Base-by-base conservation (phyloP, 2,329 filamentous ascomycete species). In the Trichoderma sp. region DNA sequence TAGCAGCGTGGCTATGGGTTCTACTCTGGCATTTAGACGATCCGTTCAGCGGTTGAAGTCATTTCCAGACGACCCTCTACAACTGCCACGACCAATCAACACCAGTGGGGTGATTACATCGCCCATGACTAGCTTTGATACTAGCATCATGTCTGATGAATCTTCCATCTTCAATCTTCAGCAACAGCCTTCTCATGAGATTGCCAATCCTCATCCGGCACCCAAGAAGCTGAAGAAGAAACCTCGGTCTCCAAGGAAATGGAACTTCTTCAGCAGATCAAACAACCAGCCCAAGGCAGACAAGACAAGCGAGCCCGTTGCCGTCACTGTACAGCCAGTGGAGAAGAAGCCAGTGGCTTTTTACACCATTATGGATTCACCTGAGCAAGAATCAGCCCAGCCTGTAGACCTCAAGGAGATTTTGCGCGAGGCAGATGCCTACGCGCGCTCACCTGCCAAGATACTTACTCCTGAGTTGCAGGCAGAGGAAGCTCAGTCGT, bases 181-280 rank as follows among this genome's bases (percentile, higher is more conserved):
- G 12, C 74, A 78, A 6, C 82, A 83, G 47, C 74, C 77, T 1
- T 78, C 79, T 7, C 79, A 76, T 9, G 80, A 80, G 4, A 77
- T 78, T 7, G 74, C 72, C 58, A 71, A 77, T 12, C 74, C 77
- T 3, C 78, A 73, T 26, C 74, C 71, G 30, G 78, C 76, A 1
- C 81, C 86, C 0, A 90, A 86, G 78, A 91, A 90, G 77, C 78
- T 88, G 26, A 83, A 84, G 26, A 90, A 89, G 77, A 83, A 84
- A 68, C 78, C 85, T 1, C 85, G 83, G 57, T 88, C 87, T 30
- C 88, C 88, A 28, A 84, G 86, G 8, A 90, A 87, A 74, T 91
- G 89, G 89, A 91, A 90, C 73, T 78, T 91, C 13, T 91, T 91
- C 74, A 85, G 88, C 63, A 84, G 88, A 61, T 86, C 86, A 0